Conservation (phyloP, 2,329 filamentous ascomycete genomes). For the Trichothecium roseum region DNA sequence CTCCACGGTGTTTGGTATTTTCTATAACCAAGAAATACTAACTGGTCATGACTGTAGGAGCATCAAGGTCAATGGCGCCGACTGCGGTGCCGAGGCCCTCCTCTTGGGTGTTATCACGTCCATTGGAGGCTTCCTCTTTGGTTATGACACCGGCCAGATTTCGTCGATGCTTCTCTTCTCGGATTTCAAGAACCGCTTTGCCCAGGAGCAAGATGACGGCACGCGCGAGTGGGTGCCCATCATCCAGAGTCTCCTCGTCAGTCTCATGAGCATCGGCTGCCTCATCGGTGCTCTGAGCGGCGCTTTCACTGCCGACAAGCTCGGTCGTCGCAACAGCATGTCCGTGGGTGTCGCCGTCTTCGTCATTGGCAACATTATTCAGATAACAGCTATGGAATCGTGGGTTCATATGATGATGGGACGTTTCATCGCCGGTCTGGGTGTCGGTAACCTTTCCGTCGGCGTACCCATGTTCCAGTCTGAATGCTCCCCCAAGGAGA, state of each 20-base stretch:
- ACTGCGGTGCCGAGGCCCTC: conserved; percentile 28
- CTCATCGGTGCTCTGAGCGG: conserved; percentile 42
- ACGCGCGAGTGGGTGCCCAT: conserved; percentile 27
- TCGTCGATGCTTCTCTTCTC: conserved; percentile 37
- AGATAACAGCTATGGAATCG: conserved; percentile 43
- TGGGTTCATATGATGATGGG: conserved; percentile 61
- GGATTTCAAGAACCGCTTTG: conserved; percentile 49
- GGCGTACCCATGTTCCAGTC: conserved; percentile 59
- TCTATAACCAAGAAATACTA: too few relatives aligned
- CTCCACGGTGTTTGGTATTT: too few relatives aligned
- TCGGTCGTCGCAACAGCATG: conserved; percentile 46
- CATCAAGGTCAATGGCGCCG: conserved; percentile 30
- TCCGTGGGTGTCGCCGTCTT: conserved; percentile 45
- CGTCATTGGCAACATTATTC: conserved; percentile 54
- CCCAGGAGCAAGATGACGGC: conserved; percentile 26
- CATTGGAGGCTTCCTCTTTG: conserved; percentile 52
- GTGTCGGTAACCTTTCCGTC: conserved; percentile 56
- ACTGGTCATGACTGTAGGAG: conserved; percentile 16
- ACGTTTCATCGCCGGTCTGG: conserved; percentile 55
- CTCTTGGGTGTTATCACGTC: conserved; percentile 40
- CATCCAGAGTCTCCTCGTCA: conserved; percentile 41
- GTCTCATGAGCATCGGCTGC: conserved; percentile 44
- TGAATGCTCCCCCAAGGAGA: conserved; percentile 48
- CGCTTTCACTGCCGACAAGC: conserved; percentile 44
- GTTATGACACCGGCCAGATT: conserved; percentile 53